Percentiles rank a stretch among this genome's conserved stretches.
These are phyloP conservation scores for Coemansia sp. DNA, from an alignment of 192 early-diverging fungal species.

Conservation along the genomic window DNA sequence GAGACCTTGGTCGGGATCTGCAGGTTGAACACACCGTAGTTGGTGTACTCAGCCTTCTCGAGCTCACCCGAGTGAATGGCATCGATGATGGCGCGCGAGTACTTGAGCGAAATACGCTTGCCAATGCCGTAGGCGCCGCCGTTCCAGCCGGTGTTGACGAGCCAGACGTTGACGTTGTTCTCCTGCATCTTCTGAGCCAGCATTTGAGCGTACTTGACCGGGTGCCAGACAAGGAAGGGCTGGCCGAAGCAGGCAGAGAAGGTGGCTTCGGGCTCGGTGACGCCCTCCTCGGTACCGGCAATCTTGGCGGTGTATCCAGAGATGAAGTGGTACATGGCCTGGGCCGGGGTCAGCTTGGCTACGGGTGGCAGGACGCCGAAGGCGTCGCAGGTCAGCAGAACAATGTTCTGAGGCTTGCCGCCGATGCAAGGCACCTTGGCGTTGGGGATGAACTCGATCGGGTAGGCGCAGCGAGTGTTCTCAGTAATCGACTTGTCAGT, in stretches of 20 bases:
- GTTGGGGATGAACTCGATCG: conserved; percentile 89
- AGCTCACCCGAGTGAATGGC: conserved; percentile 95
- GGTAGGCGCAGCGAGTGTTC: conserved; percentile 93
- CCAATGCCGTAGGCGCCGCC: conserved; percentile 89
- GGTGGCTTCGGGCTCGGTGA: conserved; percentile 82
- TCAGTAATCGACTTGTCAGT: conserved; percentile 75
- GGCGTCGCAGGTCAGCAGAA: conserved; percentile 91
- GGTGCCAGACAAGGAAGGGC: conserved; percentile 94
- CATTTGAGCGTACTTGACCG: conserved; percentile 90
- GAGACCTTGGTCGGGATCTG: conserved; percentile 78
- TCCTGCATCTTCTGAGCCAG: conserved; percentile 91
- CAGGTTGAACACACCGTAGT: conserved; percentile 86
- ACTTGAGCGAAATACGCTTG: conserved; percentile 92
- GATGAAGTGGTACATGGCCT: conserved; percentile 95
- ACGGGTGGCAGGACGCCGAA: conserved; percentile 91
- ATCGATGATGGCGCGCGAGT: conserved; percentile 96
- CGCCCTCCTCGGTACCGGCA: conserved; percentile 89
- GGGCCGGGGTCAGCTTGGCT: conserved; percentile 74
- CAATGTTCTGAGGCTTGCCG: conserved; percentile 88
- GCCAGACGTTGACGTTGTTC: conserved; percentile 86
- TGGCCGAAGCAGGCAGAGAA: conserved; percentile 89
- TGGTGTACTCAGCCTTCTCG: conserved; percentile 76
- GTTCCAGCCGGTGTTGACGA: conserved; percentile 97
- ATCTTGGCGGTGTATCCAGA: conserved; percentile 95
- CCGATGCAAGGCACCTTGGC: conserved; percentile 88